These are phyloP conservation scores for Fraxinus anomala DNA, from an alignment of 257 asterid genomes.

Conservation along the genomic window DNA sequence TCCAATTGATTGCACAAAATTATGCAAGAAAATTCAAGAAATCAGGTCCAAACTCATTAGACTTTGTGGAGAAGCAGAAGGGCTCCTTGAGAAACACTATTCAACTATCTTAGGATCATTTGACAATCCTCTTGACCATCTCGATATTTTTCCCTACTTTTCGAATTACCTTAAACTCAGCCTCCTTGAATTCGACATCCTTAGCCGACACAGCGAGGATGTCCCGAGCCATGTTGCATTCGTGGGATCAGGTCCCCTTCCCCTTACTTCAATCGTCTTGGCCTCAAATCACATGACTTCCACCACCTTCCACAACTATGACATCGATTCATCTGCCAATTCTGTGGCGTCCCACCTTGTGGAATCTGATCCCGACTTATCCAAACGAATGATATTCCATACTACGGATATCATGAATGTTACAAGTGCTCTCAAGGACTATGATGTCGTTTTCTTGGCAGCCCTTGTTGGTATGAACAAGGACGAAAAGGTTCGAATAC, in stretches of 20 bases:
- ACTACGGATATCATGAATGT: slow-evolving; percentile 64
- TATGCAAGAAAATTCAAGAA: slow-evolving; percentile 57
- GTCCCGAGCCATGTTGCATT: slow-evolving; percentile 56
- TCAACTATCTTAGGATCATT: slow-evolving; percentile 49
- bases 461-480: slow-evolving; percentile 85
- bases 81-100: slow-evolving; percentile 66
- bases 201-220: slow-evolving; percentile 36
- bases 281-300: slow-evolving; percentile 60
- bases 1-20: slow-evolving; percentile 71
- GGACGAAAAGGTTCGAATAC: slow-evolving; percentile 54
- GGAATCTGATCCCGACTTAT: slow-evolving; percentile 49
- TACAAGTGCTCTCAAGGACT: slow-evolving; percentile 38
- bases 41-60: slow-evolving; percentile 59
- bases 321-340: slow-evolving; percentile 65
- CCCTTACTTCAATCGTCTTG: slow-evolving; percentile 76
- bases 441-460: slow-evolving; percentile 82
- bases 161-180: slow-evolving; percentile 72
- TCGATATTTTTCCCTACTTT: slow-evolving; percentile 65
- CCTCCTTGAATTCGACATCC: slow-evolving; percentile 62
- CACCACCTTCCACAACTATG: slow-evolving; percentile 69
- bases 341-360: slow-evolving; percentile 56
- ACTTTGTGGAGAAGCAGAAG: slow-evolving; percentile 79
- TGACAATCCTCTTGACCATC: slow-evolving; percentile 58
- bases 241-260: slow-evolving; percentile 87
- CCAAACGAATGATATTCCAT: slow-evolving; percentile 58